phyloP scores from a whole-genome alignment of 768 basidiomycete species.

The Suillus occidentalis region DNA sequence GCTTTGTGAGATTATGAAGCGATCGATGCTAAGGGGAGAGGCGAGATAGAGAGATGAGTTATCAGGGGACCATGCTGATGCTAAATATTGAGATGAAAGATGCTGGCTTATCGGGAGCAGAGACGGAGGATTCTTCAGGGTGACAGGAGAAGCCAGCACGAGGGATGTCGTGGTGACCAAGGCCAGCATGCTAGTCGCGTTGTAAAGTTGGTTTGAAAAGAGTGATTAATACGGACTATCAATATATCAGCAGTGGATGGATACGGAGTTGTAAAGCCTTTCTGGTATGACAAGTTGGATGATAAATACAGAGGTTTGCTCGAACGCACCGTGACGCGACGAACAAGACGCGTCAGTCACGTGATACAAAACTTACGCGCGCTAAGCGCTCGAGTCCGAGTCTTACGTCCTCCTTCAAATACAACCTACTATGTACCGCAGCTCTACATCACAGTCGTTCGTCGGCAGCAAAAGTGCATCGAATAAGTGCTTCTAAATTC shows the following conservation, averaged over 20 bases:
- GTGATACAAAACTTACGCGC: not conserved
- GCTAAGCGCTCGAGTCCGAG: too few relatives aligned
- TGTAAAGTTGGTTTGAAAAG: not conserved
- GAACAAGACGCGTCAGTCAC: not conserved
- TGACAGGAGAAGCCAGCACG: constrained; percentile 41
- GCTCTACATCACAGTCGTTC: too few relatives aligned
- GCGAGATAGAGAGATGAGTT: constrained; percentile 56
- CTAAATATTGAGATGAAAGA: constrained; percentile 19
- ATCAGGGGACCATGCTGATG: constrained; percentile 59
- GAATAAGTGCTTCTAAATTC: too few relatives aligned
- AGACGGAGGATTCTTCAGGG: constrained; percentile 45
- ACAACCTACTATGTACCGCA: too few relatives aligned
- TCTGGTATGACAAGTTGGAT: not conserved
- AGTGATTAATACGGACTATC: not conserved
- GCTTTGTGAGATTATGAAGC: constrained; percentile 51
- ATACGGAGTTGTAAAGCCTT: not conserved
- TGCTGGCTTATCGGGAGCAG: constrained; percentile 35
- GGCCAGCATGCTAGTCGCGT: constrained; percentile 43
- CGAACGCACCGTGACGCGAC: not conserved
- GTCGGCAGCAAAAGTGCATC: too few relatives aligned
- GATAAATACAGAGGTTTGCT: not conserved
- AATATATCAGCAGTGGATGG: not conserved
- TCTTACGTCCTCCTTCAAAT: too few relatives aligned
- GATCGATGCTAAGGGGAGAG: constrained; percentile 45
- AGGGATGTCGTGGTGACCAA: constrained; percentile 46